phyloP scores from a whole-genome alignment of 2,329 filamentous ascomycete species.

The Elsinoe australis region DNA sequence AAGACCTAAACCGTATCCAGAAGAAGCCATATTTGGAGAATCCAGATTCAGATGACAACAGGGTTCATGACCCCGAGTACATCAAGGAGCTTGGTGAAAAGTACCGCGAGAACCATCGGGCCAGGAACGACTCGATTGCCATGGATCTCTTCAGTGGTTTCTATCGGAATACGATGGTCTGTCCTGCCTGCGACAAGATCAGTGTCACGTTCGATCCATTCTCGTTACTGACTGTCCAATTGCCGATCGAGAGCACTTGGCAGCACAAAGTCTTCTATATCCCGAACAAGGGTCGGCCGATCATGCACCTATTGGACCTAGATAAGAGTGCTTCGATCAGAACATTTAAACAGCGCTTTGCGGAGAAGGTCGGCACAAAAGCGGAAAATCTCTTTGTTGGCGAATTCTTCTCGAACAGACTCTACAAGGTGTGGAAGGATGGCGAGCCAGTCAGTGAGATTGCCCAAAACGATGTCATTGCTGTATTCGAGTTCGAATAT shows the following conservation, averaged over 20 bases:
- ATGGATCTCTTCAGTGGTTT: slow-evolving; percentile 94
- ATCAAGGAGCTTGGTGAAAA: slow-evolving; percentile 79
- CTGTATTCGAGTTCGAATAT: slow-evolving; percentile 69
- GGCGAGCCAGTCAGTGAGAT: slow-evolving; percentile 60
- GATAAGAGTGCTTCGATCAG: slow-evolving; percentile 67
- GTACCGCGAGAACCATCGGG: slow-evolving; percentile 86
- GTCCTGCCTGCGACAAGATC: slow-evolving; percentile 83
- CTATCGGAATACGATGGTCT: slow-evolving; percentile 96
- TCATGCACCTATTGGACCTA: slow-evolving; percentile 69
- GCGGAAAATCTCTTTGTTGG: slow-evolving; percentile 63
- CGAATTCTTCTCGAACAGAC: slow-evolving; percentile 74
- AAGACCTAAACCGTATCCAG: slow-evolving; percentile 86
- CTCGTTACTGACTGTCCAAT: slow-evolving; percentile 83
- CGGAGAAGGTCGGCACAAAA: slow-evolving; percentile 43
- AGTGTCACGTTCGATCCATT: slow-evolving; percentile 99
- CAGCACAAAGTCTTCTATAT: slow-evolving; percentile 66
- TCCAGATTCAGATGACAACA: slow-evolving; percentile 93
- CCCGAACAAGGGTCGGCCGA: slow-evolving; percentile 62
- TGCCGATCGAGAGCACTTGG: slow-evolving; percentile 83
- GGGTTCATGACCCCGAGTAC: slow-evolving; percentile 72
- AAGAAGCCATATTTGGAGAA: slow-evolving; percentile 98
- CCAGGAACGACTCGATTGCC: slow-evolving; percentile 88
- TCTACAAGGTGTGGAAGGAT: slow-evolving; percentile 82
- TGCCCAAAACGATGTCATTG: slow-evolving; percentile 52
- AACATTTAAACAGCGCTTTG: slow-evolving; percentile 56